Evolutionary conservation across 805 yeast genomes (phyloP), one percentile per base, ranked within the genome.

Genomic region (Huiozyma naganishii): DNA sequence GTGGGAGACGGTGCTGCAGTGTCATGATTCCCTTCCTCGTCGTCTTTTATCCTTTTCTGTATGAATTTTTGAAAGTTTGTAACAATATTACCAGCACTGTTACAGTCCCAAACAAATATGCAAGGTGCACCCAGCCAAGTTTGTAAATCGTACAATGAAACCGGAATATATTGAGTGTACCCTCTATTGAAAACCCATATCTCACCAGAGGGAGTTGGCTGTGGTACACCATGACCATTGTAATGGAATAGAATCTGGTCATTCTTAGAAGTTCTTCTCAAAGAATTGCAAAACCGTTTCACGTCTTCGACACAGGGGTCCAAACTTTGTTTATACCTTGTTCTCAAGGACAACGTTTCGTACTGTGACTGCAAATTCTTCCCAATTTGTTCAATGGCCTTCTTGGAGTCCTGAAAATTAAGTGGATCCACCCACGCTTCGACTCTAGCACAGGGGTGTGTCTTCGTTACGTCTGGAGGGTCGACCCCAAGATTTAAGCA

Each of bases 121-220:
- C 95, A 90, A 0, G 98, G 98, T 1, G 97, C 97, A 7, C 98
- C 98, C 8, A 92, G 68, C 98, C 98, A 92, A 4, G 94, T 81
- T 56, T 92, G 98, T 40, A 92, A 68, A 57, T 92, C 98, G 62
- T 85, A 88, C n/a, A 92, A 66, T 7, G 95, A 85, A 1, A 92
- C 92, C 0, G 98, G 98, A 46, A 92, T 92, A 61, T 92, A 92
- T 65, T 92, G 98, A 1, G 98, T 92, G 61, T 89, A 92, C 1
- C 95, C 95, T 52, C 97, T 71, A 62, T 92, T 92, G 68, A 92
- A 92, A 8, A 92, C 97, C 98, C 98, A 92, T 28, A 92, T 86
- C 58, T 92, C 98, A 27, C 98, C 98, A 39, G 89, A 78, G 32
- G 87, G 79, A 0, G 98, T 92, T 0, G 98, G 97, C 54, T 87